Base-by-base conservation (phyloP, 371 early-diverging fungal genomes). In the Mucor saturninus region DNA sequence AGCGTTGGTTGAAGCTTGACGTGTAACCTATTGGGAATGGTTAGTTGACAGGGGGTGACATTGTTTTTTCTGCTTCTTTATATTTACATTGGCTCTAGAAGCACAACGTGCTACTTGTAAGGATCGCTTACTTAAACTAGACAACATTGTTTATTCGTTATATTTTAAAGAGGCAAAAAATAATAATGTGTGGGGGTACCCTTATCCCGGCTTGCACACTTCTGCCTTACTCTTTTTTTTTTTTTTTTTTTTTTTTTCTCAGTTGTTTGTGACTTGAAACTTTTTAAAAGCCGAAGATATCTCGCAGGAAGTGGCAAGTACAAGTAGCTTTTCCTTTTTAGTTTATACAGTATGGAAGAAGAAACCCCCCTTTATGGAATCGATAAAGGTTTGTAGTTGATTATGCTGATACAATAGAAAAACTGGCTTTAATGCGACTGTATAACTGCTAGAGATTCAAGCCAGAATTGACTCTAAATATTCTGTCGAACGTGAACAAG, bases 391-490 rank as follows among this genome's bases (percentile, higher is more conserved):
- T 14, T 31, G 10, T 14, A 8, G 3, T 3, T 10, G 2, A 29
- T 40, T 49, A n/a, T 43, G 11, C 10, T 21, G 21, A 21, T 21
- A 21, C 21, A 21, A 1, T 21, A 21, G 21, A 21, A 21, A 21
- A 21, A 0, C 1, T 21, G 21, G 21, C 21, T 21, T 1, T 21
- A 21, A 21, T 21, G 21, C 21, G 21, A 21, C 1, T 21, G 8
- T 35, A 35, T 2, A 30, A 10, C 14, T 2, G 15, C 28, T 32
- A 84, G 88, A 88, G 62, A 81, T 88, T 56, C 76, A 77, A 54
- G 80, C 80, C 13, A 84, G 77, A 67, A 72, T 85, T 11, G 83
- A 75, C 29, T 74, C 79, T n/a, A 86, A 86, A 66, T 86, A 86
- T 62, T 83, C 83, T 11, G 71, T 79, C 21, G 79, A 78, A 61